A percentile compares a stretch with the other conserved stretches of the same genome.
These are phyloP conservation scores for Gypsophila paniculata DNA, from an alignment of 179 eudicot genomes.

Conservation along the genomic window DNA sequence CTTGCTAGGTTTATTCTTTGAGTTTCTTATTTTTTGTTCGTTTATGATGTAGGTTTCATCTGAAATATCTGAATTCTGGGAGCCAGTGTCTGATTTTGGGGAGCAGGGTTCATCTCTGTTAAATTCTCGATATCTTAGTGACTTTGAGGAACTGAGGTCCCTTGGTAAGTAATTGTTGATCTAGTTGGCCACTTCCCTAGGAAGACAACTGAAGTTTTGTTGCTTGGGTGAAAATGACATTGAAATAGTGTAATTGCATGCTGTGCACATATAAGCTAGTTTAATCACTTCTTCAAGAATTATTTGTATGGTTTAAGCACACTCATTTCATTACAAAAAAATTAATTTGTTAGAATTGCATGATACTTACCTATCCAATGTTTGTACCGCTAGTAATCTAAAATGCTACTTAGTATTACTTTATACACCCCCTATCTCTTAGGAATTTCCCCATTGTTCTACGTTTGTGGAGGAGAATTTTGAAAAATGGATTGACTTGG, in stretches of 20 bases:
- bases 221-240: background rate
- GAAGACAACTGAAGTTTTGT: background rate
- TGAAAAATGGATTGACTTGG: no score
- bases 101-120: conserved; percentile 49
- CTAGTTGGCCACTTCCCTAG: conserved; percentile 1
- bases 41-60: conserved; percentile 48
- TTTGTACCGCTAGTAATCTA: background rate
- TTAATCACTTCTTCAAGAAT: background rate
- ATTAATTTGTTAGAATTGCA: background rate
- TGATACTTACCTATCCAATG: no score
- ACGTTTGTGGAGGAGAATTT: no score
- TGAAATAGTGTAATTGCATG: background rate
- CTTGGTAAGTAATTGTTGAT: conserved; percentile 46
- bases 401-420: background rate
- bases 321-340: background rate
- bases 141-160: conserved; percentile 91
- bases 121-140: conserved; percentile 82
- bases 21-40: conserved; percentile 9
- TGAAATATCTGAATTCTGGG: conserved; percentile 72
- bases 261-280: background rate
- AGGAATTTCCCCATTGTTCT: no score
- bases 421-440: no score
- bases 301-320: background rate
- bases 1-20: conserved; percentile 7
- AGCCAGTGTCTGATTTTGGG: conserved; percentile 55